Conservation (phyloP, 805 yeast genomes). For the Pichia kluyveri region DNA sequence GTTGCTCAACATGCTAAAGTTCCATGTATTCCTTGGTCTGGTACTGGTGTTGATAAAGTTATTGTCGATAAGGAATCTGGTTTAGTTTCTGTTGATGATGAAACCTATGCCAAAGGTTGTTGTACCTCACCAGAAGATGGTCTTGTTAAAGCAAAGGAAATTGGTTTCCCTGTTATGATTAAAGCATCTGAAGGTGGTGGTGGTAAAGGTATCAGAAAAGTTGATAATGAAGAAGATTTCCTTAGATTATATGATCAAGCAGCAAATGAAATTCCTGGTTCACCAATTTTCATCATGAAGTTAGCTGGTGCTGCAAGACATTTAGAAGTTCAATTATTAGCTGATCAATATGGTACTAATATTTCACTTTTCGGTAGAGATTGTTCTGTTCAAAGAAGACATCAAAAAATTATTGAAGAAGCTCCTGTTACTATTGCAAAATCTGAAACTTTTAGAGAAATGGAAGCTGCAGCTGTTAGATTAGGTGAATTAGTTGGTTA, state of each 20-base stretch:
- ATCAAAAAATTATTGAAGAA: slow-evolving; percentile 97
- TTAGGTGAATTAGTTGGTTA: slow-evolving; percentile 95
- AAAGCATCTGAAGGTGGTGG: slow-evolving; percentile 99
- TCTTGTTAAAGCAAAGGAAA: slow-evolving; percentile 67
- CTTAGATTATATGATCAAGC: slow-evolving; percentile 79
- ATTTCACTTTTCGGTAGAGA: slow-evolving; percentile 97
- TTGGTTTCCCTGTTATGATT: slow-evolving; percentile 98
- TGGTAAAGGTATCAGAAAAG: slow-evolving; percentile 99
- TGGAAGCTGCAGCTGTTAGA: slow-evolving; percentile 98
- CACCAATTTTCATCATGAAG: slow-evolving; percentile 96
- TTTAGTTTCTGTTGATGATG: slow-evolving; percentile 83
- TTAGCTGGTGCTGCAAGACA: slow-evolving; percentile 97
- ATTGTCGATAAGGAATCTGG: slow-evolving; percentile 56
- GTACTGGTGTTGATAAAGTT: slow-evolving; percentile 91
- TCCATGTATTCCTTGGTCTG: slow-evolving; percentile 99
- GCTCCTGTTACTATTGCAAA: slow-evolving; percentile 97
- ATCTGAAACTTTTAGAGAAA: slow-evolving; percentile 70
- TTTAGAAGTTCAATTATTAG: slow-evolving; percentile 93
- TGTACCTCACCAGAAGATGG: slow-evolving; percentile 84
- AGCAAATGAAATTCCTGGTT: slow-evolving; percentile 95
- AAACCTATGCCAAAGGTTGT: slow-evolving; percentile 81
- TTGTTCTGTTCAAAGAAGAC: slow-evolving; percentile 99
- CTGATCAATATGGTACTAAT: slow-evolving; percentile 97
- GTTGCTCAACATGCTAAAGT: slow-evolving; percentile 98
- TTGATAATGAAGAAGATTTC: slow-evolving; percentile 76